Conservation (phyloP, 106 monocot species). For the Cymbidium sinense region DNA sequence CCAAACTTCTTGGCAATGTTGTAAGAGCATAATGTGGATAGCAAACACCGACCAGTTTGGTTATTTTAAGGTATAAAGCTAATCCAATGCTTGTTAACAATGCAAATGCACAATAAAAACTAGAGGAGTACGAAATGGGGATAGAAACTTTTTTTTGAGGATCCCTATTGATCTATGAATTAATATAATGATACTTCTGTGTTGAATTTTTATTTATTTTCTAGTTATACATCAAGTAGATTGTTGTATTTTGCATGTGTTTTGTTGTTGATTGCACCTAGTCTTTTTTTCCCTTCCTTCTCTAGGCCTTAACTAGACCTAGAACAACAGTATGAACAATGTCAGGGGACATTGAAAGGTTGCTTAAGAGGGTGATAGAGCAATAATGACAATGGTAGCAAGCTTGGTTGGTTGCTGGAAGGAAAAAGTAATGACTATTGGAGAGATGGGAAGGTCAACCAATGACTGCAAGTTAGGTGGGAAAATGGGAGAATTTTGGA, state of each 20-base stretch:
- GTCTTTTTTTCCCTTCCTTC: not conserved
- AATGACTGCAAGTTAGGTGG: too few relatives aligned
- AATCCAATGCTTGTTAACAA: not conserved
- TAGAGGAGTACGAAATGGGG: not conserved
- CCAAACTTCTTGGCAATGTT: too few relatives aligned
- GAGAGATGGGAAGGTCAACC: too few relatives aligned
- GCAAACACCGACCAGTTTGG: too few relatives aligned
- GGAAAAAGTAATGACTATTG: not conserved
- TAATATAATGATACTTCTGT: not conserved
- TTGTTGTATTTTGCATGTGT: not conserved
- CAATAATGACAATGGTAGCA: not conserved
- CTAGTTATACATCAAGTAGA: not conserved
- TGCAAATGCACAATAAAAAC: not conserved
- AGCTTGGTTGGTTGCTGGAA: not conserved
- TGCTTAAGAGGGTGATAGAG: too few relatives aligned
- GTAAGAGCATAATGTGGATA: too few relatives aligned
- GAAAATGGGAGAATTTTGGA: too few relatives aligned
- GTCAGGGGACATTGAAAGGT: not conserved
- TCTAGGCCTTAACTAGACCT: not conserved
- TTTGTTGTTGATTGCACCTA: not conserved
- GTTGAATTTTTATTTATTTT: not conserved
- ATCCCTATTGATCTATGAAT: not conserved
- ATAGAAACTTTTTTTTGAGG: not conserved
- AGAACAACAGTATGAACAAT: not conserved
- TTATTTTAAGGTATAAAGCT: not conserved